Percentiles rank a stretch among this genome's conserved stretches.
Conservation (phyloP, 306 rosid genomes). For the Begonia loranthoides region DNA sequence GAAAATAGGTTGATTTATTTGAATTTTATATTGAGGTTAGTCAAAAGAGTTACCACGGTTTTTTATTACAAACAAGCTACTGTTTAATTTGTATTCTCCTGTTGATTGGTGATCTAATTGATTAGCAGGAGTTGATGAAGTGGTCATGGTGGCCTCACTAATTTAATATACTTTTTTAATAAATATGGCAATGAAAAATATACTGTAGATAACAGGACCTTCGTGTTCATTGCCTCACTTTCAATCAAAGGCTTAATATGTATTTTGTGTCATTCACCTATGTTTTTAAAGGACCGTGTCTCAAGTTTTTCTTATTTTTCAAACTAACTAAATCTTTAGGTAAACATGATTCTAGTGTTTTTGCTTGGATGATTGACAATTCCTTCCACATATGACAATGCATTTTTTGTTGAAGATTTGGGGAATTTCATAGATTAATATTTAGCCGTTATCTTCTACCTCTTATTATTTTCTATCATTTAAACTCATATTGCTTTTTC, state of each 20-base stretch:
- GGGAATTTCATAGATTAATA: background rate
- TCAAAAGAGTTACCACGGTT: background rate
- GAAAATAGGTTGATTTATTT: background rate
- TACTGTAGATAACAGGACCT: too few species aligned
- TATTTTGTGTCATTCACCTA: too few species aligned
- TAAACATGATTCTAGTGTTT: background rate
- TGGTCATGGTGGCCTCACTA: background rate
- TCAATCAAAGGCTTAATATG: too few species aligned
- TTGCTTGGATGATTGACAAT: background rate
- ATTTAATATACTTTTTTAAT: too few species aligned
- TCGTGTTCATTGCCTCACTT: too few species aligned
- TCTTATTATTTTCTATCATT: slow-evolving; percentile 4
- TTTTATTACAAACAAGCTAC: background rate
- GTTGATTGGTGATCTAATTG: background rate
- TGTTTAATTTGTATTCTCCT: background rate
- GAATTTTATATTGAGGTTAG: background rate
- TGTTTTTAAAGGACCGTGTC: too few species aligned
- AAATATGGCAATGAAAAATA: too few species aligned
- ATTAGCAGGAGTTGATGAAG: background rate
- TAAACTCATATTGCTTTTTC: slow-evolving; percentile 71
- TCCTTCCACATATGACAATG: background rate
- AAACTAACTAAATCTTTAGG: background rate
- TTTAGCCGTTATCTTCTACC: background rate
- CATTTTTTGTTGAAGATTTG: background rate
- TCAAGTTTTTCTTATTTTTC: background rate